Evolutionary conservation across 2,329 filamentous ascomycete species (phyloP).

Genomic region (Cryphonectria radicalis): DNA sequence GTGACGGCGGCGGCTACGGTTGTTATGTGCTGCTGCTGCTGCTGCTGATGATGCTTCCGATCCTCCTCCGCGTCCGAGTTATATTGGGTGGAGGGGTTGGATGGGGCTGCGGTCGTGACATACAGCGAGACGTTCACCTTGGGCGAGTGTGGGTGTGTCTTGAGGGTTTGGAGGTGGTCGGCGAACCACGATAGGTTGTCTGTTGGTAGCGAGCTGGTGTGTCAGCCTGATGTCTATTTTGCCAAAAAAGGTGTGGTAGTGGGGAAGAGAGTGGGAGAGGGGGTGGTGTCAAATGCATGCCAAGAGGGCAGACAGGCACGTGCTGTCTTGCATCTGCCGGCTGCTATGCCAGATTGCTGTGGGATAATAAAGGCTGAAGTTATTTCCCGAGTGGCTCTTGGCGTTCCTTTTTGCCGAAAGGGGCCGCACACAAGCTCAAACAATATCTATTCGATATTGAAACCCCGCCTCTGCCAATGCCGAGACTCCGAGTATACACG

Average conservation of each 20-base stretch:
- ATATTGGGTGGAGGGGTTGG: constrained; percentile 16
- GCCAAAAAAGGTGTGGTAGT: background rate
- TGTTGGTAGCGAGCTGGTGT: constrained; percentile 18
- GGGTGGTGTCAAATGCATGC: background rate
- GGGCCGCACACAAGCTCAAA: background rate
- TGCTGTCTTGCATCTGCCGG: background rate
- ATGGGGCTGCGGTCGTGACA: constrained; percentile 38
- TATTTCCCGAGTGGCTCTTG: background rate
- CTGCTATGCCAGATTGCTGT: background rate
- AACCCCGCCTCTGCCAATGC: background rate
- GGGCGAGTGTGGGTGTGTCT: constrained; percentile 44
- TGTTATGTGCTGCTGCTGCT: constrained; percentile 13
- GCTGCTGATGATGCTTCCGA: background rate
- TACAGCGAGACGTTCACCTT: constrained; percentile 46
- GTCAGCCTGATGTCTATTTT: constrained; percentile 5
- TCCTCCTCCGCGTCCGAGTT: constrained; percentile 19
- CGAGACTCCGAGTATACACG: background rate
- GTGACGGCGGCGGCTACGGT: constrained; percentile 31
- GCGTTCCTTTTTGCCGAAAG: background rate
- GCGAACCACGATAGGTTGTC: constrained; percentile 45
- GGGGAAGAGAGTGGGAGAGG: too few relatives aligned
- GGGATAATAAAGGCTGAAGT: background rate
- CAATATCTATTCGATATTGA: constrained; percentile 13
- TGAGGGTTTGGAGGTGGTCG: constrained; percentile 44
- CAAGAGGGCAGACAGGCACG: background rate